Evolutionary conservation across 2,329 filamentous ascomycete species (phyloP).

Genomic region (Botryotinia globosa): DNA sequence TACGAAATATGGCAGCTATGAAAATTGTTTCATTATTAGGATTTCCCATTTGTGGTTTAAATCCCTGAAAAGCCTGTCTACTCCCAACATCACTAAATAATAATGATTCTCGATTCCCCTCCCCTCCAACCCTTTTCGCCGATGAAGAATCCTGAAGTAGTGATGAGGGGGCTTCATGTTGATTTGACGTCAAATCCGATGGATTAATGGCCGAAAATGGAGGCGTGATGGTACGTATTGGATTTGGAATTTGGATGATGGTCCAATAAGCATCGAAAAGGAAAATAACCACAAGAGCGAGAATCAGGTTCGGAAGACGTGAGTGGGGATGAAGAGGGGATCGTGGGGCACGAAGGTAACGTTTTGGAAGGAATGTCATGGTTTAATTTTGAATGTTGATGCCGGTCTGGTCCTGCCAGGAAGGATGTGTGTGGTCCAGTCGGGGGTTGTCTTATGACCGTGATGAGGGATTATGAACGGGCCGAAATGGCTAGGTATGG

Average conservation of each 20-base stretch:
- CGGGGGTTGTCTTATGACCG: neutral
- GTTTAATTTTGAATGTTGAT: neutral
- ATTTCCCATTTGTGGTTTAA: neutral
- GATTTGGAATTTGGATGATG: neutral
- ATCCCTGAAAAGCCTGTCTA: neutral
- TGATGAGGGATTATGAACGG: neutral
- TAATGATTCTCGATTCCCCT: neutral
- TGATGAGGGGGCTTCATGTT: neutral
- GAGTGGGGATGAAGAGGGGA: constrained; percentile 10
- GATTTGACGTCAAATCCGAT: neutral
- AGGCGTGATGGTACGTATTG: constrained; percentile 9
- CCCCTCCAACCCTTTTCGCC: neutral
- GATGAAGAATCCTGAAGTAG: neutral
- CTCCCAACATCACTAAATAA: neutral
- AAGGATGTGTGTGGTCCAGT: neutral
- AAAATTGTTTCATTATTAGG: constrained; percentile 47
- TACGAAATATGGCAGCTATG: constrained; percentile 69
- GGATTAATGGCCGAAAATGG: neutral
- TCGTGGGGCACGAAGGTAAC: constrained; percentile 16
- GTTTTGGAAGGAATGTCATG: constrained; percentile 12
- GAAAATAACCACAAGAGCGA: neutral
- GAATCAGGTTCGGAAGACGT: neutral
- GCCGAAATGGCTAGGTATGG: neutral
- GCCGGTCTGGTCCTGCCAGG: neutral
- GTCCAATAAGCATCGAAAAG: constrained; percentile 14